These are phyloP conservation scores for Flaveria bidentis DNA, from an alignment of 129 eudicot genomes.

Conservation along the genomic window DNA sequence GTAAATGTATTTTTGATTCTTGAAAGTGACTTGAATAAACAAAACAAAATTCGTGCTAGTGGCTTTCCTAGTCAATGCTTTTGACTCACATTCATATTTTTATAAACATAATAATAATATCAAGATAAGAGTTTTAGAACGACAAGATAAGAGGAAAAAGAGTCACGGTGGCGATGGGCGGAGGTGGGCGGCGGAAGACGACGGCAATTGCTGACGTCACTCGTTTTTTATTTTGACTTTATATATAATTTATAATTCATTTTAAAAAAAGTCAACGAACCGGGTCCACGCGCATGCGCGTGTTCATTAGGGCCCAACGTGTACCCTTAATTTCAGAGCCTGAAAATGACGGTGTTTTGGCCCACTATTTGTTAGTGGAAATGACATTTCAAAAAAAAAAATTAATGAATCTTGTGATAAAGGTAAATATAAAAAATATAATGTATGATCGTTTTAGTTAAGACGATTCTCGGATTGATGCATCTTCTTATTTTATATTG, in stretches of 20 bases:
- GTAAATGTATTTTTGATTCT: neutral
- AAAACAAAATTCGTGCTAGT: neutral
- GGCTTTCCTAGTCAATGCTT: conserved; percentile 5
- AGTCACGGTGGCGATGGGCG: neutral
- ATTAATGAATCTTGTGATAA: too few relatives aligned
- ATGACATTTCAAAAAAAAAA: neutral
- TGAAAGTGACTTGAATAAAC: conserved; percentile 12
- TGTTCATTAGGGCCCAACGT: conserved; percentile 6
- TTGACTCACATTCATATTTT: conserved; percentile 5
- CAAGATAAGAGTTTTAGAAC: neutral
- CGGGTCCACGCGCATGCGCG: conserved; percentile 19
- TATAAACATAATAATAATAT: neutral
- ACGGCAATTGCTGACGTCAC: neutral
- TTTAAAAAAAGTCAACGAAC: neutral
- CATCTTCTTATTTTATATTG: too few relatives aligned
- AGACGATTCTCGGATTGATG: neutral
- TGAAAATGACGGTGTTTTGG: conserved; percentile 8
- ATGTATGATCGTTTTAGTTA: neutral
- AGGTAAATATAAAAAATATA: too few relatives aligned
- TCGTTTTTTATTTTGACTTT: neutral
- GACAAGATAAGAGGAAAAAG: neutral
- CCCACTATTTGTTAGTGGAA: neutral
- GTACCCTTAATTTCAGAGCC: conserved; percentile 20
- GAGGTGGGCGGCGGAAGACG: neutral
- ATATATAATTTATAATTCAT: neutral